phyloP scores from a whole-genome alignment of 2,329 filamentous ascomycete species.

The Colletotrichum shisoi region DNA sequence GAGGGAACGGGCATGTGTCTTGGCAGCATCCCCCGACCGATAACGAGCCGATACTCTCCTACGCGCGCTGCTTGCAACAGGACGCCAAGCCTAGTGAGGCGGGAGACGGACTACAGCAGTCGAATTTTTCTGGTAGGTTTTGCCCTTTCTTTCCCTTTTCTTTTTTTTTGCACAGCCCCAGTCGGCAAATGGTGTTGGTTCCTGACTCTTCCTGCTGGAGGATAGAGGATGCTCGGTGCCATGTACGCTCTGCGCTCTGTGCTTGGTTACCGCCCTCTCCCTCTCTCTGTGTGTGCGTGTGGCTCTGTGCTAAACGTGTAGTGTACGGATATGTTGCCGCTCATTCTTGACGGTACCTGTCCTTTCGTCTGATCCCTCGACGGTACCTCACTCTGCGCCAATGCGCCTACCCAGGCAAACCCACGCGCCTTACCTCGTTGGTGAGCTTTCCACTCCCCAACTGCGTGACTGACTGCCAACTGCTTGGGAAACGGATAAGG shows the following conservation, averaged over 20 bases:
- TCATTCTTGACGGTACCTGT: background rate
- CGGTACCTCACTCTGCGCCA: background rate
- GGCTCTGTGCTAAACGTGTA: too few relatives aligned
- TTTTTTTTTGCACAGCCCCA: slow-evolving; percentile 35
- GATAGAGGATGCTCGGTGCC: slow-evolving; percentile 16
- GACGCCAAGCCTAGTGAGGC: slow-evolving; percentile 29
- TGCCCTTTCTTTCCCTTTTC: background rate
- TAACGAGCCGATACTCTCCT: background rate
- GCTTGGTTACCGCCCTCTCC: background rate
- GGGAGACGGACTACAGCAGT: background rate
- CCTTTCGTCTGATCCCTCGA: slow-evolving; percentile 17
- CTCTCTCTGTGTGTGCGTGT: background rate
- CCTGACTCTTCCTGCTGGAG: background rate
- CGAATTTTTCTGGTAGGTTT: background rate
- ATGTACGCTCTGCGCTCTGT: slow-evolving; percentile 23
- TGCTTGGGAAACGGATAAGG: slow-evolving; percentile 11
- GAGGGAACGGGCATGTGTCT: too few relatives aligned
- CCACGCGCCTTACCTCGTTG: slow-evolving; percentile 4
- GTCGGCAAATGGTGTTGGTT: slow-evolving; percentile 6
- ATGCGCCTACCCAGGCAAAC: slow-evolving; percentile 9
- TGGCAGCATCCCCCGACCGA: background rate
- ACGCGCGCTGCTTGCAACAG: slow-evolving; percentile 1
- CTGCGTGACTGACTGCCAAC: background rate
- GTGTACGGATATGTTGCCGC: background rate
- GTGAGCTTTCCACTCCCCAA: background rate